phyloP scores from a whole-genome alignment of 352 stramenopile species.

The Globisporangium cystogenes region DNA sequence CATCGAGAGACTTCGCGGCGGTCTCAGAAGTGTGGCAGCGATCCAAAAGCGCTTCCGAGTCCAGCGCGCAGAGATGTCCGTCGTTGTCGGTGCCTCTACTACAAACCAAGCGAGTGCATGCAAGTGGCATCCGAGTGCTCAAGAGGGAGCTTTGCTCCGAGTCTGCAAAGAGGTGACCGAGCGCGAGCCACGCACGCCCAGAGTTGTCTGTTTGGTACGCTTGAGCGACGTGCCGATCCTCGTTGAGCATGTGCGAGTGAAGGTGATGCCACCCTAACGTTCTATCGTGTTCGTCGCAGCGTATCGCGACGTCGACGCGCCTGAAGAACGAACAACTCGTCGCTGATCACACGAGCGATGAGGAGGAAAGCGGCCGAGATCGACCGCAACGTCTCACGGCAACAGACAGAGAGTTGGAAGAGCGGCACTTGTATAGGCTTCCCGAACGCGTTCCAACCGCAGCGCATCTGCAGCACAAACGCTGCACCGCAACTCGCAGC shows the following conservation, averaged over 20 bases:
- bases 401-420: neutral
- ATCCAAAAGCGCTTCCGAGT: slow-evolving; percentile 5
- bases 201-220: slow-evolving; percentile 23
- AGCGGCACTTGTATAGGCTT: slow-evolving; percentile 21
- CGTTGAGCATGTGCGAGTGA: no score
- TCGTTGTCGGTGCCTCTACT: no score
- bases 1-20: slow-evolving; percentile 3
- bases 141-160: no score
- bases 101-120: no score
- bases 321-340: no score
- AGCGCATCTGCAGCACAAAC: slow-evolving; percentile 7
- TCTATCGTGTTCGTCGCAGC: no score
- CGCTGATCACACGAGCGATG: no score
- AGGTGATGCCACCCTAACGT: no score
- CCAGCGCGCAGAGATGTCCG: neutral
- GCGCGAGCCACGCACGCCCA: slow-evolving; percentile 9
- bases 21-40: neutral
- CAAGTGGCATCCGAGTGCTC: no score
- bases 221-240: no score
- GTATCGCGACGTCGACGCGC: no score
- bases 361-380: no score
- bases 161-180: slow-evolving; percentile 4
- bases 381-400: neutral
- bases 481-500: neutral
- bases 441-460: slow-evolving; percentile 15